Base-by-base conservation (phyloP, 2,329 filamentous ascomycete genomes). In the Colletotrichum scovillei region DNA sequence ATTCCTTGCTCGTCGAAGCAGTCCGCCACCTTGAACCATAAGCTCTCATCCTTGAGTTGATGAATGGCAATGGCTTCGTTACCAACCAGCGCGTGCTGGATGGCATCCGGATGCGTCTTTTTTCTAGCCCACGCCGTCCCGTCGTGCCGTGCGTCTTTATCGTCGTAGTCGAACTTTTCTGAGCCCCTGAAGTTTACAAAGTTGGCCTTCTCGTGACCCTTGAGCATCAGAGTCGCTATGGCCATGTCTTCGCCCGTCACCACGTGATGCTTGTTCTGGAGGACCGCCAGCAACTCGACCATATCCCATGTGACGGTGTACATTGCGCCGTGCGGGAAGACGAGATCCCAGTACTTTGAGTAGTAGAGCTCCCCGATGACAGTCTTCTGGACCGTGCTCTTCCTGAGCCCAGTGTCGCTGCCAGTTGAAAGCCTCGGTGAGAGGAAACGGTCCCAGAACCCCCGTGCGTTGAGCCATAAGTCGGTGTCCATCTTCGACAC, bases 251-350 rank as follows among this genome's bases (percentile, higher is more conserved):
- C 80, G 22, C 79, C 79, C 9, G 78, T 77, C 16, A 81, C 66
- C 1, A 80, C 76, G 22, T 76, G 67, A 70, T 76, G 76, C 57
- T 71, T 67, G 30, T 71, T 65, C 67, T 82, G 80, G 16, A 82
- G 75, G 12, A 60, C 60, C 6, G 76, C 71, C 2, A 82, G 67
- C 22, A 79, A 67, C 64, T 79, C 75, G 6, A 81, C 76, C 77
- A 81, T 76, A 60, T 81, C 80, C 80, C 80, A 81, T 5, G 80
- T 81, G 5, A 78, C 68, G 22, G 80, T 81, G 75, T 82, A 82
- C 76, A 82, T 80, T 30, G 80, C 77, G 6, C 80, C 80, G 35
- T 81, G 79, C 1, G 80, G 79, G 63, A 79, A 81, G 1, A 76
- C 76, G 46, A 78, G 76, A 63, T 79, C 77, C 71, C 76, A 72